Evolutionary conservation across 306 rosid genomes (phyloP).

Genomic region (Nissolia schottii): DNA sequence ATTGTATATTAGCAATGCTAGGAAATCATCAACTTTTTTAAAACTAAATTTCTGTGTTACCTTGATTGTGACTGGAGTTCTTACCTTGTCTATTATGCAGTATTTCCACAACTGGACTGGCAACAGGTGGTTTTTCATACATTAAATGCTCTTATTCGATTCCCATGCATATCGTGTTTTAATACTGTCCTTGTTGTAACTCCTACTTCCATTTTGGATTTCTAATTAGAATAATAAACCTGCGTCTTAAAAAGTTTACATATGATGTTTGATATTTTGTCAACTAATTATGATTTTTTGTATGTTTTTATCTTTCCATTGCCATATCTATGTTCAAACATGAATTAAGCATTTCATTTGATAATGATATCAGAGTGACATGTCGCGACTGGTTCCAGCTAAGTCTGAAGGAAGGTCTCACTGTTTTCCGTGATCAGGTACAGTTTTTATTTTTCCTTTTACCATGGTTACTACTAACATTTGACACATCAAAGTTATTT

Average conservation of each 20-base stretch:
- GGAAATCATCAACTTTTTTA: slow-evolving; percentile 4
- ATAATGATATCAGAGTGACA: slow-evolving; percentile 70
- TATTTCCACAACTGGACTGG: slow-evolving; percentile 99
- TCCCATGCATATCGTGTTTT: slow-evolving; percentile 9
- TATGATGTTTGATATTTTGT: not conserved
- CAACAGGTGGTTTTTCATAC: slow-evolving; percentile 63
- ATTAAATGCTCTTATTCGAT: slow-evolving; percentile 5
- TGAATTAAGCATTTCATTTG: slow-evolving; percentile 29
- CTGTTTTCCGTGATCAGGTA: slow-evolving; percentile 98
- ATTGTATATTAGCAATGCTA: slow-evolving; percentile 13
- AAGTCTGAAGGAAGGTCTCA: slow-evolving; percentile 96
- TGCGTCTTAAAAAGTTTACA: not conserved
- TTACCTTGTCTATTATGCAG: slow-evolving; percentile 56
- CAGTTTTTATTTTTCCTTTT: slow-evolving; percentile 4
- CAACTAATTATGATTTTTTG: not conserved
- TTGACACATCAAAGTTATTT: not conserved
- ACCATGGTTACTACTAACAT: not conserved
- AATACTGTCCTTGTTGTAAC: not conserved
- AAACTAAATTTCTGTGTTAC: slow-evolving; percentile 9
- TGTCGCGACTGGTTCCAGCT: slow-evolving; percentile 99
- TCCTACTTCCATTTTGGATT: not conserved
- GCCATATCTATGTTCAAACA: not conserved
- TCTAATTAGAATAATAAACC: slow-evolving; percentile 17
- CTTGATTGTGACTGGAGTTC: slow-evolving; percentile 17
- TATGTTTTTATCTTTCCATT: not conserved